These are phyloP conservation scores for Pinus taeda DNA, from an alignment of 75 land plant species.

Conservation along the genomic window DNA sequence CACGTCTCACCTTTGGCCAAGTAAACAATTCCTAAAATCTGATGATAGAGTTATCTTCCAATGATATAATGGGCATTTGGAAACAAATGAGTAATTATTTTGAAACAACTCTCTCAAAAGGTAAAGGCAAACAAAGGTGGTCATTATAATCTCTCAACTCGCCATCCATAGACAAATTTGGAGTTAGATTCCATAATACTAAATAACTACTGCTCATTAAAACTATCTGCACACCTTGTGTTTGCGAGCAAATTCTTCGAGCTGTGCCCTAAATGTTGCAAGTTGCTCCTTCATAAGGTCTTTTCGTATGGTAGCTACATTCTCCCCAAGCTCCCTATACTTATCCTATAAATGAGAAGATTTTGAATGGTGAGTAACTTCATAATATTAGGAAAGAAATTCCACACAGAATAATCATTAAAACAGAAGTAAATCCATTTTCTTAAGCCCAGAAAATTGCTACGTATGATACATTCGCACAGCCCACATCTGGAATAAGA, in stretches of 20 bases:
- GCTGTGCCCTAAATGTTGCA: conserved; percentile 74
- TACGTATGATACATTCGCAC: no score
- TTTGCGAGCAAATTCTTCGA: conserved; percentile 95
- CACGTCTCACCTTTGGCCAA: background rate
- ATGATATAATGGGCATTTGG: background rate
- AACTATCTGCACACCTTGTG: conserved; percentile 64
- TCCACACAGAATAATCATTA: background rate
- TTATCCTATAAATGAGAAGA: conserved; percentile 58
- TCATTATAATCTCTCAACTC: background rate
- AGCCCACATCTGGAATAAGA: background rate
- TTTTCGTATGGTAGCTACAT: conserved; percentile 80
- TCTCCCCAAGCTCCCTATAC: conserved; percentile 81
- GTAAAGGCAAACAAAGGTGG: background rate
- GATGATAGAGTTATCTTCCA: background rate
- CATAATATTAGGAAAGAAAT: background rate
- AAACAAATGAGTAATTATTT: background rate
- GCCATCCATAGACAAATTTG: background rate
- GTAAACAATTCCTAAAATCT: background rate
- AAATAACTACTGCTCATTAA: background rate
- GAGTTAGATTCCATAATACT: background rate
- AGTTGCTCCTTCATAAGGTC: conserved; percentile 99
- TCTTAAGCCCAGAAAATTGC: background rate
- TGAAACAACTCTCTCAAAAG: background rate
- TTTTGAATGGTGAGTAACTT: background rate
- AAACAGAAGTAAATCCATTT: background rate